Evolutionary conservation across 139 green algal species (phyloP), one percentile per base, ranked within the genome.

Genomic region (Volvox reticuliferus): DNA sequence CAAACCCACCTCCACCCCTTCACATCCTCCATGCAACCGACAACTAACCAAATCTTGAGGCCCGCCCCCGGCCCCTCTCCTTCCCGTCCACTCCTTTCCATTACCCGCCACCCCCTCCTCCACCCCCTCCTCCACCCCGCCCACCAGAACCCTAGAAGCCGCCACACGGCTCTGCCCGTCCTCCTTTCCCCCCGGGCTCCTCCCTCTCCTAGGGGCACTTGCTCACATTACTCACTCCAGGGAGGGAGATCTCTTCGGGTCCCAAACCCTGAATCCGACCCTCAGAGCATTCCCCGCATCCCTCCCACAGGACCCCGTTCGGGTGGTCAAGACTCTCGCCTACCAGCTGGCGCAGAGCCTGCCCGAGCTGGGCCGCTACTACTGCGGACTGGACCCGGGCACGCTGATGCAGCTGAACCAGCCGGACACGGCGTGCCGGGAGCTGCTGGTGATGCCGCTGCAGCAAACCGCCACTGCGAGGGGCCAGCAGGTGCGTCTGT

Each of bases 301-400:
- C 0, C 82, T 14, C 33, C 82, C 82, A 20, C 86, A 91, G 50
- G 91, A 93, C 61, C 86, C 86, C 18, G 86, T 93, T 24, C 67
- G 86, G 21, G 89, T 93, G 78, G 86, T 93, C 32, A 92, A 92
- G 89, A 87, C n/a, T 1, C 82, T 92, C 21, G 89, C 89, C 55
- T 92, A 89, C 89, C 89, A 92, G 89, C 82, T 92, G 69, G 89
- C 82, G 21, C 67, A 80, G 30, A 24, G 67, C 30, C 83, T 89
- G 22, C 83, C 83, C 26, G 83, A 36, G 36, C 83, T 89, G 83
- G 18, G 50, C n/a, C 67, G 20, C 67, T 89, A 89, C 83, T 89
- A 80, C 67, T 89, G 83, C 67, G 67, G 30, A 5, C 35, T 89
- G 83, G 83, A 89, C 68, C 83, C 83, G 12, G 83, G 83, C 83